These are phyloP conservation scores for Magnolia kwangsiensis DNA, from an alignment of 164 flowering plant species.

Conservation along the genomic window DNA sequence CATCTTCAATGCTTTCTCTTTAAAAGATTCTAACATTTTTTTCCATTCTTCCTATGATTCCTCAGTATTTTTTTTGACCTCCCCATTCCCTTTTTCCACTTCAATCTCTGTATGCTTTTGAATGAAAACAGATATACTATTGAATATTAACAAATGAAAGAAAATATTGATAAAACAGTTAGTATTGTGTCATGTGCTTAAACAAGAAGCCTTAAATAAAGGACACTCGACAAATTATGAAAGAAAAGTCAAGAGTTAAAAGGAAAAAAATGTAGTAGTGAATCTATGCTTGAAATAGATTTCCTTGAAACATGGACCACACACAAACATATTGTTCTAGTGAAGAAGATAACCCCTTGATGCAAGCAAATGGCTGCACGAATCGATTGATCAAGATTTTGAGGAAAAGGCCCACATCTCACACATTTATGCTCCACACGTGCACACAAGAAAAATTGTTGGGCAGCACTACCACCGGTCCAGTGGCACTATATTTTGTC, in stretches of 20 bases:
- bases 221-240: no score
- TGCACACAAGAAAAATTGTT: no score
- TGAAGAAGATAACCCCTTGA: neutral
- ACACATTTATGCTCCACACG: no score
- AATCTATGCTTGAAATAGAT: neutral
- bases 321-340: neutral
- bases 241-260: neutral
- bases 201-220: neutral
- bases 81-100: conserved; percentile 41
- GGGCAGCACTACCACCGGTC: no score
- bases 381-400: no score
- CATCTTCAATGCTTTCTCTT: conserved; percentile 77
- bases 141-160: neutral
- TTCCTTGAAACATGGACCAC: neutral
- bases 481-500: no score
- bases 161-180: neutral
- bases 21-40: conserved; percentile 57
- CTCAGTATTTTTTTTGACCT: conserved; percentile 29
- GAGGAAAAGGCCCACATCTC: no score
- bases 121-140: neutral
- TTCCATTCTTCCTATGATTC: conserved; percentile 80
- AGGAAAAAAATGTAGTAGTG: neutral
- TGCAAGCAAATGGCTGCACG: no score
- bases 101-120: conserved; percentile 60
- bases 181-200: neutral